Evolutionary conservation across 495 filamentous ascomycete genomes (phyloP), one percentile per base, ranked within the genome.

Genomic region (Podospora bellae-mahoneyi): DNA sequence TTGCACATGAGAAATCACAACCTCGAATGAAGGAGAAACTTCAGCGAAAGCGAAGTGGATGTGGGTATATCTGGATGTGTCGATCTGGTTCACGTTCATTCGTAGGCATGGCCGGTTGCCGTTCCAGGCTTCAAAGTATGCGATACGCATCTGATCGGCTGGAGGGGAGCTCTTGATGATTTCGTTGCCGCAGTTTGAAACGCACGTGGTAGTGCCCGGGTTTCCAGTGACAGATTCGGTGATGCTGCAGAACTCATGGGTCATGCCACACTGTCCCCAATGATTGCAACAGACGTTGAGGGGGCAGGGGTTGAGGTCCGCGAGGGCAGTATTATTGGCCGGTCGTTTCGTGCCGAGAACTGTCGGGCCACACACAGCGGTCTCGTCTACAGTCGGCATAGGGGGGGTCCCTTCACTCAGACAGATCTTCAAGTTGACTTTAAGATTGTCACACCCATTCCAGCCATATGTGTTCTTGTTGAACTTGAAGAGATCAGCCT

Each of bases 251-350:
- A 84, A 85, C 3, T 84, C 81, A 2, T 55, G 23, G 0, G 75
- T 82, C 2, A 72, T 80, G 18, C 84, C 84, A 66, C 84, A 86
- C 26, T 81, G 75, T 16, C 83, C 84, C 77, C 79, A 83, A 3
- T 74, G 72, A 64, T 81, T 73, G 62, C 76, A 78, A 69, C 73
- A 74, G 18, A 65, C 73, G 57, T 80, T 80, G 15, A 80, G 69
- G 23, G 75, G 76, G 60, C 77, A 80, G 13, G 74, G 77, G 55
- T 78, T 80, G 2, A 78, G 66, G 53, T 56, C 66, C 5, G 62
- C 56, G 44, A 71, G 64, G 30, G 68, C 64, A 32, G 68, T 73
- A 5, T 65, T 66, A 7, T 64, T 44, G 20, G 71, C 64, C 2
- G 66, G 70, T 10, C n/a, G 28, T 6, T 23, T 57, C 16, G 70